Base-by-base conservation (phyloP, 2,329 filamentous ascomycete species). In the Xylaria digitata region DNA sequence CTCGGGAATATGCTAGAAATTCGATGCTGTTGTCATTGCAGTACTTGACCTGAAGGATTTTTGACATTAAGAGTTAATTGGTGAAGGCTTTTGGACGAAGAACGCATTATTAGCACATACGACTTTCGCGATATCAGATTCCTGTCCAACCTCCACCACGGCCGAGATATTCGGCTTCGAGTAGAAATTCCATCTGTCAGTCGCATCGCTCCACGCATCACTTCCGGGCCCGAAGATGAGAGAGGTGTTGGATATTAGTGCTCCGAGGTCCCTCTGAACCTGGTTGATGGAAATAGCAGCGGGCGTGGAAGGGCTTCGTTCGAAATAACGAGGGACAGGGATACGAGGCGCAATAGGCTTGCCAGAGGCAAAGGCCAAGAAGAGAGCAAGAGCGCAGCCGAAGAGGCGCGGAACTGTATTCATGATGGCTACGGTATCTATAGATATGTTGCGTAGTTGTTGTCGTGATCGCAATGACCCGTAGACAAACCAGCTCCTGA, bases 21-120 rank as follows among this genome's bases (percentile, higher is more conserved):
- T 69, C 57, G 49, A 74, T 72, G 9, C 68, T 70, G 23, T 74
- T 73, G 1, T 68, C 61, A 23, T 73, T 74, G 52, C 66, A 71
- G 42, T 71, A 73, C n/a, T 68, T 52, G 45, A 74, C 66, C 72
- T 74, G 37, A 21, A 9, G 6, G 1, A 37, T 4, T 40, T 23
- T 19, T 19, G 7, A 17, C 1, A 40, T 48, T 21, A 46, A 26
- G 2, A 42, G 26, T 30, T 53, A 4, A 23, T 48, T 48, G 11
- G 3, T 4, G 2, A 37, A 37, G 15, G n/a, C 6, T 13, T 34
- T 13, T 13, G 13, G 32, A 37, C 26, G 6, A 15, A 6, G 21
- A 15, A 21, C 11, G 1, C 6, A 7, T 34, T 6, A 15, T 32
- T 9, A 15, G 15, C 23, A 57, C 58, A 26, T 55, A 70, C 68